Percentiles rank a stretch among this genome's conserved stretches.
These are phyloP conservation scores for Russula vinacea DNA, from an alignment of 768 basidiomycete genomes.

Conservation along the genomic window DNA sequence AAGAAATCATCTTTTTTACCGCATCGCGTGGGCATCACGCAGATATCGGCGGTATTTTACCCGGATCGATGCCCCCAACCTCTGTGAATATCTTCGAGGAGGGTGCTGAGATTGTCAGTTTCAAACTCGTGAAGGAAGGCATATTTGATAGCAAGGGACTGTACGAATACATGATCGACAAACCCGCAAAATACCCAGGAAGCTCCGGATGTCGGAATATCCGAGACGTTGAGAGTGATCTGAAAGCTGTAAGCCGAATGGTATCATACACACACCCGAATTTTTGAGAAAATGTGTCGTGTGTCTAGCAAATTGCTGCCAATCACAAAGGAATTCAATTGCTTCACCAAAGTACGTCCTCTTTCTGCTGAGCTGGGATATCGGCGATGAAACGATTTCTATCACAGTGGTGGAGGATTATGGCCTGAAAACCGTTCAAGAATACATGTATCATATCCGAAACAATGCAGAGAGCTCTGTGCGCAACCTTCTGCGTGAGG, in stretches of 20 bases:
- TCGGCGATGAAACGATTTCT: constrained; percentile 20
- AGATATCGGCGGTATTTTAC: constrained; percentile 88
- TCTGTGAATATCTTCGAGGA: constrained; percentile 90
- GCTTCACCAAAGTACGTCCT: constrained; percentile 64
- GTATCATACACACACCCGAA: background rate
- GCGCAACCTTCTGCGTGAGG: constrained; percentile 72
- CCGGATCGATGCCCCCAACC: constrained; percentile 94
- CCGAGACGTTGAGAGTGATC: constrained; percentile 85
- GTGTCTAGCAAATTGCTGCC: constrained; percentile 79
- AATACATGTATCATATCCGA: constrained; percentile 91
- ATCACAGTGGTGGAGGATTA: constrained; percentile 79
- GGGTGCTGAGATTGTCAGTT: constrained; percentile 85
- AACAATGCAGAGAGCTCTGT: constrained; percentile 86
- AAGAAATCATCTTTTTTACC: constrained; percentile 86
- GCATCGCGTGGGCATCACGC: constrained; percentile 94
- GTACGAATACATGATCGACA: constrained; percentile 74
- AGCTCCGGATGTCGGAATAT: constrained; percentile 87
- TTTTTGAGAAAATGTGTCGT: constrained; percentile 16
- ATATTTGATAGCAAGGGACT: constrained; percentile 76
- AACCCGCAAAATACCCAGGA: constrained; percentile 76
- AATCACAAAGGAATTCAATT: constrained; percentile 90
- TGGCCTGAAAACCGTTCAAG: constrained; percentile 78
- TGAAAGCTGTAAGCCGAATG: constrained; percentile 68
- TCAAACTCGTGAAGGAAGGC: constrained; percentile 86
- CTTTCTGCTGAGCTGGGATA: constrained; percentile 6